A percentile compares a stretch with the other conserved stretches of the same genome.
These are phyloP conservation scores for Neonectria magnoliae DNA, from an alignment of 2,329 filamentous ascomycete species.

Conservation along the genomic window DNA sequence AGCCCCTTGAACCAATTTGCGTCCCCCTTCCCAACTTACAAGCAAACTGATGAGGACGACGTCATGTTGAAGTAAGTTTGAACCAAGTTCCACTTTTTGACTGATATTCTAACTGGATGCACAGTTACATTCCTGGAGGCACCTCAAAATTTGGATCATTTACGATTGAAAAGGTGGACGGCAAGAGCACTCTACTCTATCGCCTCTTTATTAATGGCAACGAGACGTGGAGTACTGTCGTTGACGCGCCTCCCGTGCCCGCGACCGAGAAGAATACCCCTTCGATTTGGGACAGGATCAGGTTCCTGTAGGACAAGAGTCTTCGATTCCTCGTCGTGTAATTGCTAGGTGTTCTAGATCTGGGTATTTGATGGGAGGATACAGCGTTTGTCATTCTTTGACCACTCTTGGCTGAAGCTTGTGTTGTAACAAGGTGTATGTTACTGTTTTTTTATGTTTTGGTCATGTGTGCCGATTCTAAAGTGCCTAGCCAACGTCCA, in stretches of 20 bases:
- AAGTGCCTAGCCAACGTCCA: neutral
- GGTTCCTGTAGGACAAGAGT: slow-evolving; percentile 28
- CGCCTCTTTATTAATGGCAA: slow-evolving; percentile 83
- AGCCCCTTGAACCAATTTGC: slow-evolving; percentile 96
- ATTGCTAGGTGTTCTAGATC: slow-evolving; percentile 13
- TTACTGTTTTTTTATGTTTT: neutral
- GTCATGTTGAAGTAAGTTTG: slow-evolving; percentile 81
- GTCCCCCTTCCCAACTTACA: slow-evolving; percentile 84
- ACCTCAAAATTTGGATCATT: slow-evolving; percentile 84
- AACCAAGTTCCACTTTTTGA: neutral
- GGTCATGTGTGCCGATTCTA: neutral
- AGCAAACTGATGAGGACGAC: slow-evolving; percentile 83
- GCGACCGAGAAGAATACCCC: slow-evolving; percentile 42
- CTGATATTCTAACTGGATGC: neutral
- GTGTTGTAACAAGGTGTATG: neutral
- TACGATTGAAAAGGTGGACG: slow-evolving; percentile 75
- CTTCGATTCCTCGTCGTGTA: slow-evolving; percentile 15
- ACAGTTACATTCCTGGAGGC: slow-evolving; percentile 80
- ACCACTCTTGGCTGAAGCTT: neutral
- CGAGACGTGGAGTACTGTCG: slow-evolving; percentile 76
- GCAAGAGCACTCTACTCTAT: slow-evolving; percentile 79
- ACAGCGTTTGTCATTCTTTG: neutral
- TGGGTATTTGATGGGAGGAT: neutral
- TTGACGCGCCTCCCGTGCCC: slow-evolving; percentile 55
- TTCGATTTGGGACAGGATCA: slow-evolving; percentile 60